Percentiles rank a stretch among this genome's conserved stretches.
These are phyloP conservation scores for Saccharomycopsis sp. DNA, from an alignment of 805 yeast genomes.

Conservation along the genomic window DNA sequence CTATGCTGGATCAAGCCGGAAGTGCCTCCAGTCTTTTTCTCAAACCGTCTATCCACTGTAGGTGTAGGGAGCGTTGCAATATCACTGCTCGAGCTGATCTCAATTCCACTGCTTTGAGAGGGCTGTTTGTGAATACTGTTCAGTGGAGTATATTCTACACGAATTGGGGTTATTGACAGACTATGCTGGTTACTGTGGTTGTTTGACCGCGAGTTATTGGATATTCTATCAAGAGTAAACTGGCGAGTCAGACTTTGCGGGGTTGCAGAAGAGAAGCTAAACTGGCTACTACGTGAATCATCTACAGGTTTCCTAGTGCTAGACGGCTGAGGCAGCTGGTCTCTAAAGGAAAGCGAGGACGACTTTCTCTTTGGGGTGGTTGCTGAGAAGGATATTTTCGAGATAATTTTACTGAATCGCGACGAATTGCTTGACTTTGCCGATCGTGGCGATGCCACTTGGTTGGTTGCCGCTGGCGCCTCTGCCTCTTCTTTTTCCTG, in stretches of 20 bases:
- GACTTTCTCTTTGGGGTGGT: constrained; percentile 5
- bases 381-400: constrained; percentile 14
- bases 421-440: constrained; percentile 2
- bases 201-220: background rate
- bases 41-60: background rate
- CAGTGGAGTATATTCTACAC: background rate
- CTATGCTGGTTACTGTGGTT: background rate
- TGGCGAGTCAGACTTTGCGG: background rate
- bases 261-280: background rate
- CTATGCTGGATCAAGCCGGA: background rate
- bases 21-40: background rate
- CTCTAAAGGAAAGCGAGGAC: constrained; percentile 2
- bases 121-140: background rate
- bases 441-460: constrained; percentile 2
- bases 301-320: background rate
- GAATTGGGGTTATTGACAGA: background rate
- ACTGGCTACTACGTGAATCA: background rate
- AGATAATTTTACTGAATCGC: constrained; percentile 11
- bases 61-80: background rate
- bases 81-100: background rate
- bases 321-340: background rate
- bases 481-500: background rate
- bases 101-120: background rate
- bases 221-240: background rate
- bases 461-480: constrained; percentile 1